Conservation (phyloP, 352 stramenopile species). For the Elongisporangium undulatum region DNA sequence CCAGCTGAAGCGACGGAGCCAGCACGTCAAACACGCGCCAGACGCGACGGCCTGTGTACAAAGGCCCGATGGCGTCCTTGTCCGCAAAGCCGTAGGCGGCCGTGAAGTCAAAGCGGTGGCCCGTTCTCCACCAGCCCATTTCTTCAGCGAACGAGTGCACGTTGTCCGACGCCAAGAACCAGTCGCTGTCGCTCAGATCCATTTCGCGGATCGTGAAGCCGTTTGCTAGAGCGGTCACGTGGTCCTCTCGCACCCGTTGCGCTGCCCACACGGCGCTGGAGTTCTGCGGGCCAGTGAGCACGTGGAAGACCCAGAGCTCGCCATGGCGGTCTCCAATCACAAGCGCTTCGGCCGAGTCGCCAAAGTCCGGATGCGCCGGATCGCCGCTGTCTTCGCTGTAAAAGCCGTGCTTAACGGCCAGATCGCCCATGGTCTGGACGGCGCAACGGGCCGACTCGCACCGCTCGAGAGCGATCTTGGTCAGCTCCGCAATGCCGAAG, state of each 20-base stretch:
- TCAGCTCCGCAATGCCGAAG: slow-evolving; percentile 89
- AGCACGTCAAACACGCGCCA: slow-evolving; percentile 87
- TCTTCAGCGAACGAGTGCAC: slow-evolving; percentile 79
- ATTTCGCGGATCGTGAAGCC: slow-evolving; percentile 92
- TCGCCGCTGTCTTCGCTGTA: slow-evolving; percentile 89
- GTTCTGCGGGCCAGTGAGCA: slow-evolving; percentile 88
- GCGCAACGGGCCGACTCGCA: slow-evolving; percentile 78
- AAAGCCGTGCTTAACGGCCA: slow-evolving; percentile 92
- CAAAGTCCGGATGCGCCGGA: slow-evolving; percentile 45
- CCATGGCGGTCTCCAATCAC: slow-evolving; percentile 80
- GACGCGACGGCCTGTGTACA: slow-evolving; percentile 80
- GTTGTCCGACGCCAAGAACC: slow-evolving; percentile 88
- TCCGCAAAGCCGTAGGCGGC: slow-evolving; percentile 61
- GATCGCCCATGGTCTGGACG: slow-evolving; percentile 87
- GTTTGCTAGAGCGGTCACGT: slow-evolving; percentile 90
- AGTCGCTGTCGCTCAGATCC: slow-evolving; percentile 62
- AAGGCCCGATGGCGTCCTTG: slow-evolving; percentile 45
- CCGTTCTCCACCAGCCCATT: slow-evolving; percentile 83
- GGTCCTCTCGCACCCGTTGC: slow-evolving; percentile 88
- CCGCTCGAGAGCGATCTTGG: slow-evolving; percentile 89
- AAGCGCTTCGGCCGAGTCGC: slow-evolving; percentile 82
- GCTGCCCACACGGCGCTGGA: slow-evolving; percentile 90
- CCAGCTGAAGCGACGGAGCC: slow-evolving; percentile 70
- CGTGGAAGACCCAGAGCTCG: slow-evolving; percentile 95
- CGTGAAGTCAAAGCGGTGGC: slow-evolving; percentile 66